Conservation (phyloP, 2,329 filamentous ascomycete genomes). For the Knufia fluminis region DNA sequence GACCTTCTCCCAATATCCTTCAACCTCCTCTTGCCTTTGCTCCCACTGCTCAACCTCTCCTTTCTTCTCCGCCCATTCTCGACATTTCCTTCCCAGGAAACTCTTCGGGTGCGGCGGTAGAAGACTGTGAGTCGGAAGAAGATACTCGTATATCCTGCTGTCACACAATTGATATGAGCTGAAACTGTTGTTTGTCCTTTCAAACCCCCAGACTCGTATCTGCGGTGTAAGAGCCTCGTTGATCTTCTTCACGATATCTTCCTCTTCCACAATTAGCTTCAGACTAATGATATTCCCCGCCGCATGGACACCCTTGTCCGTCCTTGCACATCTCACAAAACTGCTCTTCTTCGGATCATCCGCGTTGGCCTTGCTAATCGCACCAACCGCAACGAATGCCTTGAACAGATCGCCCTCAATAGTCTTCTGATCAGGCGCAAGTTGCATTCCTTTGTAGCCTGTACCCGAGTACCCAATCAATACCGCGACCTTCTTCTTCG, state of each 20-base stretch:
- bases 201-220: constrained; percentile 90
- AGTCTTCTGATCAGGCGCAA: constrained; percentile 63
- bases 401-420: constrained; percentile 94
- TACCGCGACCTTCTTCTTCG: constrained; percentile 94
- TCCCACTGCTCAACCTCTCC: constrained; percentile 61
- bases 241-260: constrained; percentile 80
- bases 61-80: constrained; percentile 65
- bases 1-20: constrained; percentile 70
- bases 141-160: constrained; percentile 92
- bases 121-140: constrained; percentile 88
- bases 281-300: constrained; percentile 91
- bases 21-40: constrained; percentile 64
- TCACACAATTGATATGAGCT: constrained; percentile 93
- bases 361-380: constrained; percentile 93
- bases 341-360: constrained; percentile 95
- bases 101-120: constrained; percentile 85
- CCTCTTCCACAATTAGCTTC: constrained; percentile 91
- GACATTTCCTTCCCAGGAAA: constrained; percentile 72
- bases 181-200: constrained; percentile 81
- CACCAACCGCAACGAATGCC: constrained; percentile 81
- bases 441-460: constrained; percentile 95
- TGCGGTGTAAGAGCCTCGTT: constrained; percentile 76
- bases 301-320: constrained; percentile 94
- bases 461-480: constrained; percentile 93
- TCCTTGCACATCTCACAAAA: constrained; percentile 84